Evolutionary conservation across 257 asterid species (phyloP), one percentile per base, ranked within the genome.

Genomic region (Solanum etuberosum): DNA sequence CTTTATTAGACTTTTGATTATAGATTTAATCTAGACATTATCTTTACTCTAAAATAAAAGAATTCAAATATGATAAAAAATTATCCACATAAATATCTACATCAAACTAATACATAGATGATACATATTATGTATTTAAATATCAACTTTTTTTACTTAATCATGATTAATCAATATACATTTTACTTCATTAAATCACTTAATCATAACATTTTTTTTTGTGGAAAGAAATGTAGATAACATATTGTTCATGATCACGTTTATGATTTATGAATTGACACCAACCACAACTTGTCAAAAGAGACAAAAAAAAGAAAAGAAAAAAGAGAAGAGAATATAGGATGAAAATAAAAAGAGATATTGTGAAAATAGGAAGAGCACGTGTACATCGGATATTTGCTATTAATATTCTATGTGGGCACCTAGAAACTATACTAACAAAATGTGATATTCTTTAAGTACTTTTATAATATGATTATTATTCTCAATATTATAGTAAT

Each of bases 211-310:
- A 1, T 15, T 1, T 18, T 57, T 7, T 70, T 32, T 5, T 72
- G 32, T 11, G 34, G 21, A 74, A 74, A 6, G 34, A 37, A n/a
- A 38, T 40, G 57, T 40, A n/a, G 57, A 25, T 21, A 37, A 74
- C 3, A 74, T 4, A 40, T 38, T 40, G 35, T 43, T 42, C 18
- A 76, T 23, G 82, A 76, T 76, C 83, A 14, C 25, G 14, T 77
- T 40, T 77, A 87, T 87, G 72, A 76, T 89, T 83, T 63, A 46
- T 14, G 42, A 83, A 89, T 74, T 86, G 90, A 89, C 80, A 63
- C 86, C 38, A 84, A 35, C 85, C 42, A 85, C 73, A 70, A 57
- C 63, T 51, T 80, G 18, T 27, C 84, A 80, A 80, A 80, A 80
- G 67, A 80, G 84, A 80, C 84, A 78, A 43, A 42, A 77, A 27